A percentile compares a stretch with the other conserved stretches of the same genome.
Conservation (phyloP, 2,329 filamentous ascomycete species). For the Purpureocillium lavendulum region DNA sequence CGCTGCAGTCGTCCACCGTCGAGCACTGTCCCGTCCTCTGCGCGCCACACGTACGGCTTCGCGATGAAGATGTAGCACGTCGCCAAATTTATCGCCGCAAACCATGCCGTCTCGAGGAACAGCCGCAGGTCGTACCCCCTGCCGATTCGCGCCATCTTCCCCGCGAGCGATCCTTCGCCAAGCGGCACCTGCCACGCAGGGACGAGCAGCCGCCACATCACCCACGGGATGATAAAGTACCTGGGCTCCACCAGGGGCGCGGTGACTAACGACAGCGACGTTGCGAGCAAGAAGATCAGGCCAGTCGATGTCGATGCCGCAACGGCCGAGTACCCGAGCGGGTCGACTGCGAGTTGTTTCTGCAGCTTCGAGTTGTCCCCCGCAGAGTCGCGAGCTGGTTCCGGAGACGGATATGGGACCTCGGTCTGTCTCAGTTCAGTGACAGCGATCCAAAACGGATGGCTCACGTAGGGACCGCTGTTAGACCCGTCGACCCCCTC, state of each 20-base stretch:
- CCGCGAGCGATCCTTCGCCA: slow-evolving; percentile 1
- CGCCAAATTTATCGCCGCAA: slow-evolving; percentile 51
- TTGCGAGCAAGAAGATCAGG: slow-evolving; percentile 56
- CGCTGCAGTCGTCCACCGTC: slow-evolving; percentile 56
- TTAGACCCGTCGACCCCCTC: too few relatives aligned
- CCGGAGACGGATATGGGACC: slow-evolving; percentile 3
- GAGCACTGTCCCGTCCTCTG: slow-evolving; percentile 39
- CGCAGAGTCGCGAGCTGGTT: too few relatives aligned
- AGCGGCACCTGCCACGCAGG: slow-evolving; percentile 37
- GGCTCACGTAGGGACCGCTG: slow-evolving; percentile 15
- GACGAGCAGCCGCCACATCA: slow-evolving; percentile 80
- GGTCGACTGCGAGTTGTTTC: slow-evolving; percentile 15
- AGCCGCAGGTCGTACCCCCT: slow-evolving; percentile 36
- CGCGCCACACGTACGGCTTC: slow-evolving; percentile 58
- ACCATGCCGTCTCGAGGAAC: slow-evolving; percentile 59
- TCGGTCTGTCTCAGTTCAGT: slow-evolving; percentile 6
- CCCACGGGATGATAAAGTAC: slow-evolving; percentile 93
- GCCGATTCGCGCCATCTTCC: slow-evolving; percentile 5
- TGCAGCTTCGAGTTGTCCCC: not conserved
- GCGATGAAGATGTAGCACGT: slow-evolving; percentile 67
- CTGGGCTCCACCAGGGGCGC: slow-evolving; percentile 90
- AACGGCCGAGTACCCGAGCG: slow-evolving; percentile 16
- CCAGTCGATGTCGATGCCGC: slow-evolving; percentile 39
- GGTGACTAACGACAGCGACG: slow-evolving; percentile 70
- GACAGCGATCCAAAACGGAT: slow-evolving; percentile 16